Evolutionary conservation across 2,329 filamentous ascomycete genomes (phyloP), one percentile per base, ranked within the genome.

Genomic region (Alternaria infectoria): DNA sequence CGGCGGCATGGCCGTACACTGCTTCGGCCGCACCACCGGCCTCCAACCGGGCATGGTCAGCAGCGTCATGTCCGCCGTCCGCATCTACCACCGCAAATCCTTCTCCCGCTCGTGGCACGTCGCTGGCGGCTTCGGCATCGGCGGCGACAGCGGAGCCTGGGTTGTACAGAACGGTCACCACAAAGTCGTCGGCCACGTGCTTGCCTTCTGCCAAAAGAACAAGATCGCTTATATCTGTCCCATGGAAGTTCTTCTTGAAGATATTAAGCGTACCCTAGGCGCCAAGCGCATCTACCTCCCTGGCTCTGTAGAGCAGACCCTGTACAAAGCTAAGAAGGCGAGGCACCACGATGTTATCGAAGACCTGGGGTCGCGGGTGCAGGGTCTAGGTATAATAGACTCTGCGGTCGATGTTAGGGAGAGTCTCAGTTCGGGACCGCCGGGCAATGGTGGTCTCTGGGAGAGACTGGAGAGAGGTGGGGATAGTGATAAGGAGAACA

Each of bases 111-210:
- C 85, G 74, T 90, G 88, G 83, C 85, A 85, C 59, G 87, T 90
- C 30, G 82, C 85, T 23, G 87, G 88, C 36, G 85, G 85, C 40
- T 88, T 89, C 70, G 87, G 86, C 69, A 88, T 96, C 12, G 94
- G 94, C 3, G 95, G 95, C 17, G 95, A 98, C 77, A 95, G 91
- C 7, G 95, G 95, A 5, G 95, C 95, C 0, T 98, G 95, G 95
- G 88, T 98, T 5, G 89, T 97, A 15, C 92, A 95, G 70, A 90
- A 92, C 61, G 86, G 86, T 6, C 85, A 89, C n/a, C 93, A 93
- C 2, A 87, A 89, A 40, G 88, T 97, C 4, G 96, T 93, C 70
- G 95, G 95, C 0, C 95, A 97, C 73, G 92, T 98, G 0, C 85
- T 98, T 12, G 95, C 95, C 0, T 97, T 91, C 89, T 95, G 91